Evolutionary conservation across 345 rosid species (phyloP).

Genomic region (Sisymbrium irio): DNA sequence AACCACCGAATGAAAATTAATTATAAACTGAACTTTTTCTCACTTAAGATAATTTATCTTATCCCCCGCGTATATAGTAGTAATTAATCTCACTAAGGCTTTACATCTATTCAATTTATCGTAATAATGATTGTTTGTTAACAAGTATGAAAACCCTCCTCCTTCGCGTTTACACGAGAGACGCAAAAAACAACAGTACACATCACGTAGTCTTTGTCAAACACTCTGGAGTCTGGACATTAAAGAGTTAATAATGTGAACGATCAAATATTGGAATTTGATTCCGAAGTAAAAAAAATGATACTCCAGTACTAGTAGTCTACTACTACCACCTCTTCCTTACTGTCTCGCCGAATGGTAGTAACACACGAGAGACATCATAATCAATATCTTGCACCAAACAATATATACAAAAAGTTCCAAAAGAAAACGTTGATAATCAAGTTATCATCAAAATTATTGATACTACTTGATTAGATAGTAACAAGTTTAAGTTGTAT

Average conservation of each 20-base stretch:
- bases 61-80: background rate
- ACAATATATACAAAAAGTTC: too few relatives aligned
- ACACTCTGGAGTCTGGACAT: background rate
- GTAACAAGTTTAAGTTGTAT: background rate
- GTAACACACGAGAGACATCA: too few relatives aligned
- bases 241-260: background rate
- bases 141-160: background rate
- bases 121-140: background rate
- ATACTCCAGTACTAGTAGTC: too few relatives aligned
- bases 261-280: background rate
- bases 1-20: conserved; percentile 18
- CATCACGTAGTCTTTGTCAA: background rate
- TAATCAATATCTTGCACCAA: too few relatives aligned
- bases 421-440: too few relatives aligned
- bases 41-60: background rate
- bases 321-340: background rate
- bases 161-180: background rate
- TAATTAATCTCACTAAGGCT: background rate
- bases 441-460: background rate
- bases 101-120: background rate
- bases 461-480: background rate
- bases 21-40: background rate
- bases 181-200: background rate
- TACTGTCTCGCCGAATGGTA: background rate
- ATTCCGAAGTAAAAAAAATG: too few relatives aligned